Evolutionary conservation across 75 land plant species (phyloP), one percentile per base, ranked within the genome.

Genomic region (Cryptomeria japonica): DNA sequence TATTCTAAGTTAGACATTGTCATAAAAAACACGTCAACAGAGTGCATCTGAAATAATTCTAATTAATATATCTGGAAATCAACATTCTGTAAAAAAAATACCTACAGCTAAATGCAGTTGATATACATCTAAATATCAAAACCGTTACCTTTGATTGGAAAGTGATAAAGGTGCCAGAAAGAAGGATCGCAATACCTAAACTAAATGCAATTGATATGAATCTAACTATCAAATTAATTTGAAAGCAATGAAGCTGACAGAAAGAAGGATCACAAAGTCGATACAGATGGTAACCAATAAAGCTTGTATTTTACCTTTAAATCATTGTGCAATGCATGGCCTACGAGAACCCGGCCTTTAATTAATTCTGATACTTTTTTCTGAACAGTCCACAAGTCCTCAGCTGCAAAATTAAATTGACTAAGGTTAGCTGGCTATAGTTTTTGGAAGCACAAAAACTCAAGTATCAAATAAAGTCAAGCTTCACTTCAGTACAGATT

Each of bases 321-420:
- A 91, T 98, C 99, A 90, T 98, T 93, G 70, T 86, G 94, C 46
- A 98, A 86, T 80, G 99, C 96, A 93, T 98, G 99, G 5, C 99
- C 99, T 22, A 98, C 99, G 87, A 98, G 93, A 84, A 97, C 90
- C 84, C 93, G 91, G 83, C 95, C 97, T 86, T 94, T 91, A 31
- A 97, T 90, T 83, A 98, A 84, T 58, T 96, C 97, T n/a, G 93
- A 93, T n/a, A 98, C 99, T 87, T 92, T 92, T 58, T 92, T 95
- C 88, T 98, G 99, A 46, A 95, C 99, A 68, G 86, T 87, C 56
- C 56, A 85, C 84, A 98, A 94, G 80, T 94, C 90, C 89, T 95
- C 93, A 22, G 96, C 99, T 98, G 94, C 86, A 90, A 82, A 83
- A 36, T 53, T 10, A 89, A 31, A 86, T 75, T n/a, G 34, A 82